Conservation (phyloP, 1,139 yeast species). For the Lipomyces yarrowii region DNA sequence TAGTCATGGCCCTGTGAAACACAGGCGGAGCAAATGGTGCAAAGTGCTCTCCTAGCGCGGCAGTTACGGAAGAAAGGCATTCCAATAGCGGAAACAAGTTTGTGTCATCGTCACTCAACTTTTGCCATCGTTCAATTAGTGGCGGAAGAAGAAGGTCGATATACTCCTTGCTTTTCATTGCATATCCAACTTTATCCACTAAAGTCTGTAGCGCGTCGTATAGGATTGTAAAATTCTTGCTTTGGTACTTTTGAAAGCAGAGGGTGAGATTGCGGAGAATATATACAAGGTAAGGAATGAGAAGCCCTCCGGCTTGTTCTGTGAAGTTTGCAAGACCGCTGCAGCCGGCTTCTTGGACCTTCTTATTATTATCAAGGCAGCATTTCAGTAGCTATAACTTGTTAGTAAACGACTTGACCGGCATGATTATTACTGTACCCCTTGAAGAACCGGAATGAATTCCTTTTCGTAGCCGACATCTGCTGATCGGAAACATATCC, state of each 20-base stretch:
- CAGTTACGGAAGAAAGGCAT: constrained; percentile 89
- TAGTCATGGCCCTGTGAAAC: constrained; percentile 75
- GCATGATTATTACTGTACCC: constrained; percentile 47
- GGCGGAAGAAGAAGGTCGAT: constrained; percentile 75
- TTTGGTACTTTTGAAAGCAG: constrained; percentile 78
- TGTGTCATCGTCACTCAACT: constrained; percentile 70
- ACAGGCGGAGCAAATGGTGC: constrained; percentile 90
- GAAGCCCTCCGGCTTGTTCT: constrained; percentile 68
- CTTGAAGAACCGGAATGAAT: constrained; percentile 75
- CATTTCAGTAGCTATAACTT: constrained; percentile 50
- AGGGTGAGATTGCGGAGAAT: constrained; percentile 68
- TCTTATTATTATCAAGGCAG: constrained; percentile 79
- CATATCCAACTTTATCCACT: constrained; percentile 68
- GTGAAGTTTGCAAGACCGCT: constrained; percentile 81
- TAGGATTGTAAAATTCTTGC: constrained; percentile 75
- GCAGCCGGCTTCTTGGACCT: constrained; percentile 94
- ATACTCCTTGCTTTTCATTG: constrained; percentile 48
- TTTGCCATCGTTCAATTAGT: constrained; percentile 75
- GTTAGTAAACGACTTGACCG: neutral
- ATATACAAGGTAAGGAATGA: constrained; percentile 62
- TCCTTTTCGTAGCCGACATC: constrained; percentile 64
- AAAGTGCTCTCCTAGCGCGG: constrained; percentile 78
- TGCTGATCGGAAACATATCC: constrained; percentile 60
- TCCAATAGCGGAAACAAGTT: constrained; percentile 91
- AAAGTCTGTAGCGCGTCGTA: constrained; percentile 94